Conservation (phyloP, 805 yeast species). For the Blastobotrys peoriensis region DNA sequence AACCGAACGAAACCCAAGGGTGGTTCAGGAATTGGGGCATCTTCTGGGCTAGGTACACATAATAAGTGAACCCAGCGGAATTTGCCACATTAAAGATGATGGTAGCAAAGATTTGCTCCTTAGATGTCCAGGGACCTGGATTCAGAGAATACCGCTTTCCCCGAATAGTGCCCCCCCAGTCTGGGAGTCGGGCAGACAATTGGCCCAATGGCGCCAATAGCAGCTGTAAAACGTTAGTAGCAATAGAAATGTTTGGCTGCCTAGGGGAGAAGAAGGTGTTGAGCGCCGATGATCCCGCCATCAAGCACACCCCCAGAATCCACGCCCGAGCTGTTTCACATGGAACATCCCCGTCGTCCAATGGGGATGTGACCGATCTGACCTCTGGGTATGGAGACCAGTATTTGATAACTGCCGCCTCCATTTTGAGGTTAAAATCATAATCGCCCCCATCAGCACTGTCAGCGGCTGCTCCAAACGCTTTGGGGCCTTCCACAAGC, state of each 20-base stretch:
- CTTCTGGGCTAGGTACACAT: constrained; percentile 24
- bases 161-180: constrained; percentile 36
- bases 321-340: constrained; percentile 51
- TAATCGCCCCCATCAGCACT: too few relatives aligned
- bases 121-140: constrained; percentile 58
- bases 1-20: constrained; percentile 36
- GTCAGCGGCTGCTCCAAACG: constrained; percentile 9
- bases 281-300: constrained; percentile 46
- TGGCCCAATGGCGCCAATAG: constrained; percentile 35
- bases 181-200: constrained; percentile 33
- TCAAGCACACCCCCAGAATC: constrained; percentile 45
- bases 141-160: constrained; percentile 40
- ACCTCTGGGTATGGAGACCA: constrained; percentile 55
- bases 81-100: constrained; percentile 28
- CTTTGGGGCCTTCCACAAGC: constrained; percentile 15
- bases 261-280: constrained; percentile 54
- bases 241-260: constrained; percentile 42
- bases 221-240: constrained; percentile 38
- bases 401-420: constrained; percentile 35
- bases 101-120: constrained; percentile 61
- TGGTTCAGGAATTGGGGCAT: constrained; percentile 27
- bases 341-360: constrained; percentile 42
- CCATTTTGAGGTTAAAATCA: constrained; percentile 23
- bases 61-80: constrained; percentile 27
- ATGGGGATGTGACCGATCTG: constrained; percentile 40